phyloP scores from a whole-genome alignment of 441 rosid genomes.

The Arabidopsis hybrid region DNA sequence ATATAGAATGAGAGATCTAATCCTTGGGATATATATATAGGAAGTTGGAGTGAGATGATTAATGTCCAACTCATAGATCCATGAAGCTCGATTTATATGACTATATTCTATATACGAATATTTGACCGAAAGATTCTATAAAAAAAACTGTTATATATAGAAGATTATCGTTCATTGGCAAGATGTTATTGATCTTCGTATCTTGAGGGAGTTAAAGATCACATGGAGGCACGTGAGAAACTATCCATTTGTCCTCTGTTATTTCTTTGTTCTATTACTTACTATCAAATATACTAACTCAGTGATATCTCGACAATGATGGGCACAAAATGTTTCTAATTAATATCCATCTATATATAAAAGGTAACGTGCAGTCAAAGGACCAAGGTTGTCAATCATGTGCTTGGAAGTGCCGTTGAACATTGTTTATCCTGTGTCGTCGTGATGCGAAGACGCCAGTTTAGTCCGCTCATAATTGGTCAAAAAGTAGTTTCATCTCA shows the following conservation, averaged over 20 bases:
- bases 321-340: neutral
- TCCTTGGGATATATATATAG: conserved; percentile 3
- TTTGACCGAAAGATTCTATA: neutral
- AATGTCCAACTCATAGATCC: conserved; percentile 28
- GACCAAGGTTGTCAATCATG: conserved; percentile 38
- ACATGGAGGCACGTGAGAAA: conserved; percentile 41
- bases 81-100: conserved; percentile 24
- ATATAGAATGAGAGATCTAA: conserved; percentile 13
- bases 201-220: conserved; percentile 27
- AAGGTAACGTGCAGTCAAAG: conserved; percentile 43
- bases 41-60: neutral
- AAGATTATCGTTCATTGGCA: conserved; percentile 4
- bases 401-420: conserved; percentile 28
- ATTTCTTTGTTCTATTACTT: conserved; percentile 14
- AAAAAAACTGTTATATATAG: neutral
- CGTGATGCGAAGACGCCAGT: conserved; percentile 15
- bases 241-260: conserved; percentile 18
- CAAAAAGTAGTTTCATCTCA: conserved; percentile 16
- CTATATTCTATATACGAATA: conserved; percentile 1
- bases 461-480: conserved; percentile 13
- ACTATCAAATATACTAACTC: conserved; percentile 20
- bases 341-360: conserved; percentile 14
- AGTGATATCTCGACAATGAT: conserved; percentile 3
- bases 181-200: conserved; percentile 38
- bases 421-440: conserved; percentile 29